These are phyloP conservation scores for Leptographium flavum DNA, from an alignment of 2,329 filamentous ascomycete genomes.

Conservation along the genomic window DNA sequence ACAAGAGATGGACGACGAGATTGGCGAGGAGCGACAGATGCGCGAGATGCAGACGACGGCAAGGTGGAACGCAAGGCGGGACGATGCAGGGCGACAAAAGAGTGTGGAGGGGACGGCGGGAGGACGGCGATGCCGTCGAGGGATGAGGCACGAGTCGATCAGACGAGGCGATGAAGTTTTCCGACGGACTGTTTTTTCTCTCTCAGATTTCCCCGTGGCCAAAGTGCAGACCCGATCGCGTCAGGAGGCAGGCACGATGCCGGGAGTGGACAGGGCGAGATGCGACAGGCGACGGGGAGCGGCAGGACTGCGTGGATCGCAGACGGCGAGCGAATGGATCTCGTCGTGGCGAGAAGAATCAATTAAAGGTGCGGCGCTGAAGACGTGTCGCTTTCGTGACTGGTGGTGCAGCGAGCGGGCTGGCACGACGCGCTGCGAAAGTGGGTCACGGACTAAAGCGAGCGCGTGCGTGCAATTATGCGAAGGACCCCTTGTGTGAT, in stretches of 20 bases:
- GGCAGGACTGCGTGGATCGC: not conserved
- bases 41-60: not conserved
- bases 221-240: not conserved
- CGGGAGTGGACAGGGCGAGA: not conserved
- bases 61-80: no score
- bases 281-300: not conserved
- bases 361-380: slow-evolving; percentile 12
- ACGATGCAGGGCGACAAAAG: not conserved
- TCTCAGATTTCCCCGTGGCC: no score
- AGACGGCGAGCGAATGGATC: slow-evolving; percentile 2
- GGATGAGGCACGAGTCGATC: no score
- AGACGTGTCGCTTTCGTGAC: slow-evolving; percentile 16
- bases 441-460: no score
- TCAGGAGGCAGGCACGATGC: not conserved
- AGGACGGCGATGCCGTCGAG: not conserved
- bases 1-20: not conserved
- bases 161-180: no score
- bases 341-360: slow-evolving; percentile 5
- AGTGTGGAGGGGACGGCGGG: not conserved
- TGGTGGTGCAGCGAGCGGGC: slow-evolving; percentile 6
- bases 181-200: no score
- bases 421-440: slow-evolving; percentile 8
- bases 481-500: no score
- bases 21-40: not conserved
- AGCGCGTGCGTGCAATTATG: no score